Evolutionary conservation across 495 filamentous ascomycete genomes (phyloP).

Genomic region (Bryoglossum gracile): DNA sequence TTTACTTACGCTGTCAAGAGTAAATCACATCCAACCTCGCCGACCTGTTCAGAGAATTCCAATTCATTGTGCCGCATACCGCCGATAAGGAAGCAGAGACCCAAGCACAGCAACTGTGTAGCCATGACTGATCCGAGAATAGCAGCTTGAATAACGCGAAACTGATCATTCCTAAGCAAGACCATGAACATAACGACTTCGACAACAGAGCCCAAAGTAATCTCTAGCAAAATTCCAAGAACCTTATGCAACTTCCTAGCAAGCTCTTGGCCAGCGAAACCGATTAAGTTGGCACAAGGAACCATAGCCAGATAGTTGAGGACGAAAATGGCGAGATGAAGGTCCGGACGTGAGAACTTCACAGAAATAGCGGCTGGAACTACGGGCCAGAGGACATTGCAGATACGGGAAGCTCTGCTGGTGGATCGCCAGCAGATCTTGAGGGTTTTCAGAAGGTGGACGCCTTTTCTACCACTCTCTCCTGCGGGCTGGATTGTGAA

Average conservation of each 20-base stretch:
- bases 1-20: conserved; percentile 61
- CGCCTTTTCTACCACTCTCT: no score
- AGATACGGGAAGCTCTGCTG: conserved; percentile 13
- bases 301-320: conserved; percentile 79
- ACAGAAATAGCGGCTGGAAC: conserved; percentile 60
- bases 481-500: no score
- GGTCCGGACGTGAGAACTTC: conserved; percentile 54
- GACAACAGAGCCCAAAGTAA: conserved; percentile 65
- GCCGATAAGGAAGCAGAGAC: conserved; percentile 69
- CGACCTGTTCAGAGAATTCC: conserved; percentile 65
- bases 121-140: conserved; percentile 77
- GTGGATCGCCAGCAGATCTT: conserved; percentile 44
- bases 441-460: conserved; percentile 56
- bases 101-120: conserved; percentile 68
- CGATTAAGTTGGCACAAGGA: conserved; percentile 78
- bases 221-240: conserved; percentile 68
- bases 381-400: conserved; percentile 62
- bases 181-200: conserved; percentile 82
- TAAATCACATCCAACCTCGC: conserved; percentile 73
- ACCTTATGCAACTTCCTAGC: conserved; percentile 77
- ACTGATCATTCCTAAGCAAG: conserved; percentile 36
- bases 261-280: conserved; percentile 76
- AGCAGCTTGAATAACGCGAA: conserved; percentile 69
- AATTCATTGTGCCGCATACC: conserved; percentile 59
- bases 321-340: conserved; percentile 57